Conservation (phyloP, 352 stramenopile genomes). For the Globisporangium sylvaticum region DNA sequence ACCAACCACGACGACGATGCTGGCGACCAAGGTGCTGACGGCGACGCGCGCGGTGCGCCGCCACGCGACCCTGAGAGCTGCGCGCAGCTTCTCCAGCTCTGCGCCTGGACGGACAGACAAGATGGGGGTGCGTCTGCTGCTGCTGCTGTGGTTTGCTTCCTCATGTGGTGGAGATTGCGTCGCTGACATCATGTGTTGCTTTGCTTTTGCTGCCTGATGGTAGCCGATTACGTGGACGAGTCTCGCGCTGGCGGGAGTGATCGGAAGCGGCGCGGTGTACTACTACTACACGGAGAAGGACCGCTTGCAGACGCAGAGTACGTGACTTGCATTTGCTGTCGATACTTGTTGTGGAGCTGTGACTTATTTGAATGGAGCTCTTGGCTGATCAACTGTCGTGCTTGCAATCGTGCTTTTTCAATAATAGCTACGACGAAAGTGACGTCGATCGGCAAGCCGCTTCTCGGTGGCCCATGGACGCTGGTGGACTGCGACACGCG, state of each 20-base stretch:
- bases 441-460: slow-evolving; percentile 86
- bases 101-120: slow-evolving; percentile 41
- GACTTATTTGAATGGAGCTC: no score
- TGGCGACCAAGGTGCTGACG: slow-evolving; percentile 29
- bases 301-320: slow-evolving; percentile 78
- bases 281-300: slow-evolving; percentile 92
- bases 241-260: slow-evolving; percentile 63
- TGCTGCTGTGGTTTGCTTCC: not conserved
- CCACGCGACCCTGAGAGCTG: not conserved
- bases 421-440: slow-evolving; percentile 78
- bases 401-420: not conserved
- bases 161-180: not conserved
- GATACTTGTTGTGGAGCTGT: not conserved
- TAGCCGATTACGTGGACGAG: slow-evolving; percentile 83
- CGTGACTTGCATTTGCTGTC: slow-evolving; percentile 11
- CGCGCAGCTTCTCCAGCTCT: slow-evolving; percentile 39
- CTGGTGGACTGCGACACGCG: slow-evolving; percentile 90
- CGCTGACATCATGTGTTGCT: not conserved
- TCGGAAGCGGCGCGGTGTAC: slow-evolving; percentile 71
- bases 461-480: slow-evolving; percentile 91
- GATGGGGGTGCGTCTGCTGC: slow-evolving; percentile 44
- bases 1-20: slow-evolving; percentile 13
- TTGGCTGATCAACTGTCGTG: not conserved
- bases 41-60: slow-evolving; percentile 21
- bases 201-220: not conserved